Base-by-base conservation (phyloP, 257 asterid genomes). In the Ligustrum vulgare region DNA sequence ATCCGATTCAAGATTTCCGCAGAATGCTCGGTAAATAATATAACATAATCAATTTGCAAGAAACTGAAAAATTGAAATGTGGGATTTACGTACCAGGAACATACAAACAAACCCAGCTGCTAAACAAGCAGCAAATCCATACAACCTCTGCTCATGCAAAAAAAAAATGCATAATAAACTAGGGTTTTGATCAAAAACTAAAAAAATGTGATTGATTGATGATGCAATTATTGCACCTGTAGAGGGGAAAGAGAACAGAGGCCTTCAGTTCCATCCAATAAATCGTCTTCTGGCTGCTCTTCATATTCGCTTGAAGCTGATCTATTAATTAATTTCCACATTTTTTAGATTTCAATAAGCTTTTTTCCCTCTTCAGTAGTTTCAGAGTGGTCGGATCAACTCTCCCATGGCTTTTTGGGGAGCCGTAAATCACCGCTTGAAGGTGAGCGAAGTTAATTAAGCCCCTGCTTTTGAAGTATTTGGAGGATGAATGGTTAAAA, bases 91-190 rank as follows among this genome's bases (percentile, higher is more conserved):
- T 91, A 94, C 98, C 98, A 94, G 86, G 82, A 94, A 79, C 90
- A 89, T 84, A 82, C 82, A 91, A 63, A 88, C 74, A 80, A 91
- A 78, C 35, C 99, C 99, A 71, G 93, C 94, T 54, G 91, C 83
- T 64, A 87, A 80, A 85, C 92, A 87, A 43, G 94, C 99, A 33
- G 89, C 97, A 75, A 91, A 94, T 32, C 86, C 99, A 77, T 94
- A 94, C 31, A 91, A 69, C 80, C 99, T 91, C 99, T 94, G 97
- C 82, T 28, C 87, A 80, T 74, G 70, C 63, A 75, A 70, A 43
- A 69, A 49, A 22, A 18, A 13, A 25, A 56, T 32, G 43, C 62
- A 60, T 71, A 72, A 77, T 76, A 68, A 66, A 32, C 60, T 74
- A 16, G 62, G 75, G 32, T 76, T 80, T 73, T 51, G 28, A 34